phyloP scores from a whole-genome alignment of 1,139 yeast genomes.

The Scheffersomyces insectosa region DNA sequence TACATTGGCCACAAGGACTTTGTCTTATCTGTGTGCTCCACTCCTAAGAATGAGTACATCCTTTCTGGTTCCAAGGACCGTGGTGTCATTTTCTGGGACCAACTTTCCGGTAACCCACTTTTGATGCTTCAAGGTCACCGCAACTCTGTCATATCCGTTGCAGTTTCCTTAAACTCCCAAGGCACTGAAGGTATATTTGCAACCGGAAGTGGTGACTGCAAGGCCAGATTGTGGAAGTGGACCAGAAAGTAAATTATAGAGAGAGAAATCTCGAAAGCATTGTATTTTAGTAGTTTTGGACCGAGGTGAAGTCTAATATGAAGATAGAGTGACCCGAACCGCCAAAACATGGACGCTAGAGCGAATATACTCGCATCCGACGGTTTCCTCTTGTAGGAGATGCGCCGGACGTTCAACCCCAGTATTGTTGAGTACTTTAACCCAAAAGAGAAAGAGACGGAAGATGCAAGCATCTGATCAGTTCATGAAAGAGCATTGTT shows the following conservation, averaged over 20 bases:
- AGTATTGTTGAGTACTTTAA: too few species aligned
- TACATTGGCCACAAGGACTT: slow-evolving; percentile 96
- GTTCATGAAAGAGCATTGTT: too few species aligned
- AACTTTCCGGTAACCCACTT: slow-evolving; percentile 86
- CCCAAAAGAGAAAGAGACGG: too few species aligned
- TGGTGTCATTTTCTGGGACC: slow-evolving; percentile 97
- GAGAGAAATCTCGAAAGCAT: neutral
- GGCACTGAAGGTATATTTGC: slow-evolving; percentile 83
- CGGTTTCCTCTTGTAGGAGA: too few species aligned
- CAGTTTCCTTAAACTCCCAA: slow-evolving; percentile 76
- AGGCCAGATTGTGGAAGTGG: slow-evolving; percentile 95
- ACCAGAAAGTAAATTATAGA: slow-evolving; percentile 23
- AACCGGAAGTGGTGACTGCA: slow-evolving; percentile 97
- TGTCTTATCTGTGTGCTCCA: slow-evolving; percentile 89
- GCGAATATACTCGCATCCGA: too few species aligned
- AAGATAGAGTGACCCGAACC: too few species aligned
- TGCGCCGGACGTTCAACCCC: too few species aligned
- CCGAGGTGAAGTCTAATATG: too few species aligned
- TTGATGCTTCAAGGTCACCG: slow-evolving; percentile 97
- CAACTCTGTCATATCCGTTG: slow-evolving; percentile 92
- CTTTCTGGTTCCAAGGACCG: slow-evolving; percentile 96
- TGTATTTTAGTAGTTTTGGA: slow-evolving; percentile 1
- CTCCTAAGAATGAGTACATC: slow-evolving; percentile 91
- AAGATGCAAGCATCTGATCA: too few species aligned
- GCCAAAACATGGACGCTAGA: too few species aligned